These are phyloP conservation scores for Powellomyces hirtus DNA, from an alignment of 192 early-diverging fungal species.

Conservation along the genomic window DNA sequence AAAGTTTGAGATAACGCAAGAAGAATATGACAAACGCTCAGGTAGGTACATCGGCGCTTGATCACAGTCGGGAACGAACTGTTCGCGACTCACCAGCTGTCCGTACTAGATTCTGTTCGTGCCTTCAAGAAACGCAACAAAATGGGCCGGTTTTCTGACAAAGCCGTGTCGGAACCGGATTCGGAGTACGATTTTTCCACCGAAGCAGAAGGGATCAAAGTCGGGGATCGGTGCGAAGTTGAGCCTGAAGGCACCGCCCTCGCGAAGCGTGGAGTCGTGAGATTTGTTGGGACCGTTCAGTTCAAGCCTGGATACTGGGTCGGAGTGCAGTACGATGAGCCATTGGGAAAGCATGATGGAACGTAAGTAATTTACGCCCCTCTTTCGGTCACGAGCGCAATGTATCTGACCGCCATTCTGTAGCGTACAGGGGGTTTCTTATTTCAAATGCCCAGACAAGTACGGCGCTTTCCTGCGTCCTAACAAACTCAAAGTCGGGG, in stretches of 20 bases:
- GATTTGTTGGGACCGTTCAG: conserved; percentile 59
- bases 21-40: conserved; percentile 78
- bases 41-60: no score
- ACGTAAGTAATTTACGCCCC: conserved; percentile 38
- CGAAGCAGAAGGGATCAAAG: conserved; percentile 65
- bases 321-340: conserved; percentile 94
- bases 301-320: conserved; percentile 92
- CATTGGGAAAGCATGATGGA: conserved; percentile 92
- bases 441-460: conserved; percentile 72
- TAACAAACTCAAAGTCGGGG: conserved; percentile 83
- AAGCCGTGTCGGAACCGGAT: conserved; percentile 43
- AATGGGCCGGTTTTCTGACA: conserved; percentile 80
- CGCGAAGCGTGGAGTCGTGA: conserved; percentile 49
- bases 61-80: no score
- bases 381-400: background rate
- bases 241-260: conserved; percentile 42
- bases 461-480: conserved; percentile 91
- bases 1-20: conserved; percentile 89
- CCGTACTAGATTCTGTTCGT: conserved; percentile 70
- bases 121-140: conserved; percentile 88
- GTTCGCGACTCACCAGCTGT: no score
- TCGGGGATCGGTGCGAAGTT: conserved; percentile 85
- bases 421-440: conserved; percentile 69
- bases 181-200: conserved; percentile 59
- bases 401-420: background rate